Evolutionary conservation across 768 basidiomycete genomes (phyloP).

Genomic region (Trametopsis cervina): DNA sequence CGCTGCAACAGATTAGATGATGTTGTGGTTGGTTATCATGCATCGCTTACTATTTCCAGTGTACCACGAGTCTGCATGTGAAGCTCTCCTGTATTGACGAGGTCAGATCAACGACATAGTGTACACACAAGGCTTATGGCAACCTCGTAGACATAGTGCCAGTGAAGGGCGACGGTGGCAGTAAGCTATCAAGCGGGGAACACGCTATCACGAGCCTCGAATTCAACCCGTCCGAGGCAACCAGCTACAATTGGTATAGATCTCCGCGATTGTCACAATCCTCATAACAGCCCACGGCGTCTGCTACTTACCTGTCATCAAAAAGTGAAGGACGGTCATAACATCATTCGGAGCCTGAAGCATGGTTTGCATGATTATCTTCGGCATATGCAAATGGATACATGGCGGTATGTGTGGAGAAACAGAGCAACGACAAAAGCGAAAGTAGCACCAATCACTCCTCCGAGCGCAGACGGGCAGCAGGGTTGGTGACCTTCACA

Average conservation of each 20-base stretch:
- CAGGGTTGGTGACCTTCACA: conserved; percentile 90
- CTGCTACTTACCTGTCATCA: too few species aligned
- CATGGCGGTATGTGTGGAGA: conserved; percentile 38
- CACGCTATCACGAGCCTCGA: too few species aligned
- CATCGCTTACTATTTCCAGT: conserved; percentile 48
- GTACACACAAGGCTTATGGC: too few species aligned
- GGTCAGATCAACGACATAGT: not conserved
- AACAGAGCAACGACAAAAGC: conserved; percentile 27
- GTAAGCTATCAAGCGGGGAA: too few species aligned
- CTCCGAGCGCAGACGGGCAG: conserved; percentile 91
- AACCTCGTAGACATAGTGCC: too few species aligned
- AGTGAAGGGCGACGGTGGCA: too few species aligned
- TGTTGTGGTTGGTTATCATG: not conserved
- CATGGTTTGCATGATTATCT: conserved; percentile 44
- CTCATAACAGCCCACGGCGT: too few species aligned
- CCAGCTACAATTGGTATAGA: too few species aligned
- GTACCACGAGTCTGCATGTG: conserved; percentile 93
- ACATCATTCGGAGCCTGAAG: conserved; percentile 27
- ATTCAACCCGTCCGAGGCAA: too few species aligned
- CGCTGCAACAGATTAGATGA: conserved; percentile 30
- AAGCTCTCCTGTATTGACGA: conserved; percentile 39
- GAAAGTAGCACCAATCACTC: conserved; percentile 45
- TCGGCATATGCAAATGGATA: conserved; percentile 45
- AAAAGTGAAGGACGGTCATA: too few species aligned
- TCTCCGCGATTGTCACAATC: too few species aligned